These are phyloP conservation scores for Solanum virginianum DNA, from an alignment of 257 asterid genomes.

Conservation along the genomic window DNA sequence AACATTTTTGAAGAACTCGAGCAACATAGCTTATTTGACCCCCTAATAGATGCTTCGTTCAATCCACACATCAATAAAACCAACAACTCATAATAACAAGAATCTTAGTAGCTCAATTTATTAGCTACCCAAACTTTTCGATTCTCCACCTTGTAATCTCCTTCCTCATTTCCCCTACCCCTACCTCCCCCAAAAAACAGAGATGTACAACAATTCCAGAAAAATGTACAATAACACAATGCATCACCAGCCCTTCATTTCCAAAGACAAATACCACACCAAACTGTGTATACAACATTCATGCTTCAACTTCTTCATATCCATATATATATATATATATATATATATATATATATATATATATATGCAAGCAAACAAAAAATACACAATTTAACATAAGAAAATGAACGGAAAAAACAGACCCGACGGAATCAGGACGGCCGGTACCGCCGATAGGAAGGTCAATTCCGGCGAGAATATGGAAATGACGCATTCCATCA, in stretches of 20 bases:
- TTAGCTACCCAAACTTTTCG: no score
- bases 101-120: no score
- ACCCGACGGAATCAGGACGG: constrained; percentile 93
- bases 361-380: not conserved
- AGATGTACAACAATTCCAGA: not conserved
- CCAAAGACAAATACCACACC: not conserved
- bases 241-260: not conserved
- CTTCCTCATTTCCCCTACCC: no score
- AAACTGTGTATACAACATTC: not conserved
- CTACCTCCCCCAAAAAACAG: no score
- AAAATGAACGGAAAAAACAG: not conserved
- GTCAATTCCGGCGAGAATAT: constrained; percentile 83
- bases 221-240: not conserved
- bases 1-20: no score
- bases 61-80: not conserved
- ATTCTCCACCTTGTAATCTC: no score
- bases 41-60: not conserved
- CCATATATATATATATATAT: not conserved
- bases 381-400: not conserved
- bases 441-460: constrained; percentile 93
- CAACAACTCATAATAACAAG: not conserved
- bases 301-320: not conserved
- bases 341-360: no score
- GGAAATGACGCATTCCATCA: constrained; percentile 74
- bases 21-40: not conserved